Evolutionary conservation across 1,284 basidiomycete species (phyloP), one percentile per base, ranked within the genome.

Genomic region (Paramarasmius palmivorus): DNA sequence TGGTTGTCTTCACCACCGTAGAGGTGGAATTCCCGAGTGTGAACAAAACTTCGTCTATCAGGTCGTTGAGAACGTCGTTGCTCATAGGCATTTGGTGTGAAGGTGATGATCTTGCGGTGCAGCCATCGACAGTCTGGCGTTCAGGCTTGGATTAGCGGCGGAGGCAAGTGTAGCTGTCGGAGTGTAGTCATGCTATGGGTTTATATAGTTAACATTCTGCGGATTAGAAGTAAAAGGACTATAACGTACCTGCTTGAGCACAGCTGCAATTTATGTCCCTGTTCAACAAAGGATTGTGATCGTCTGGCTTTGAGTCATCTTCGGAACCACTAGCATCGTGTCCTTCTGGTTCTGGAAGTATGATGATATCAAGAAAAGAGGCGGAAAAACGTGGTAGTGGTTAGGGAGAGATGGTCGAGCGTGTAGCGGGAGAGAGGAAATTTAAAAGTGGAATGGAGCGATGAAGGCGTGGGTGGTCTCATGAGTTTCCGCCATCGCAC

Each of bases 201-300:
- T n/a, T 49, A 14, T 25, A 0, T n/a, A n/a, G n/a, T 45, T 22
- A 35, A 60, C 39, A 53, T 40, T 46, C 56, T 50, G 48, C 46
- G 6, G 53, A 58, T 12, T 48, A 34, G 45, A 42, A 15, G 6
- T 42, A 50, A 20, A 57, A n/a, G n/a, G n/a, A n/a, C n/a, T 40
- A 45, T 15, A 26, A 22, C 25, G 66, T 52, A 91, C 91, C 73
- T 91, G 80, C 69, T 90, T 92, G 57, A 95, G 74, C 57, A 95
- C 93, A 0, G 93, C 93, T 19, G 90, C 92, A n/a, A 92, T 93
- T 45, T 90, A 75, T 86, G 57, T 95, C 88, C 70, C 91, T 88
- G 58, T 95, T 74, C 4, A 84, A 60, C 14, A 73, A 78, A 32
- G 74, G 65, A 39, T 77, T 75, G 22, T 66, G 64, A 20, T 64